Conservation (phyloP, 352 stramenopile species). For the Phytophthora fragariaefolia region DNA sequence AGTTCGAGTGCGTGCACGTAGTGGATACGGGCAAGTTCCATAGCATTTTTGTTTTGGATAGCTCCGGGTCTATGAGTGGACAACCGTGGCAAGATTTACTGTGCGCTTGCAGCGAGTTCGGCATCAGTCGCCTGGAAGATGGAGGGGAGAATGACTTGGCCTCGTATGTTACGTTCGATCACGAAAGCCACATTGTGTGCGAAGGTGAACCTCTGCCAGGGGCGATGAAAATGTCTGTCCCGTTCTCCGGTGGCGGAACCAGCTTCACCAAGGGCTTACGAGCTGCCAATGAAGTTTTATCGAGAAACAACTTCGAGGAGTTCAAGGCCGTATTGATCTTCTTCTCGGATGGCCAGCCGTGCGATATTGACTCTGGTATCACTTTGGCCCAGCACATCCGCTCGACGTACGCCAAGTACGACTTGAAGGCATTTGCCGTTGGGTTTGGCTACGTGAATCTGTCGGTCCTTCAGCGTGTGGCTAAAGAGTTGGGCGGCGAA, state of each 20-base stretch:
- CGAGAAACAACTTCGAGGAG: slow-evolving; percentile 52
- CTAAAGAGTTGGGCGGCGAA: slow-evolving; percentile 49
- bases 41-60: slow-evolving; percentile 49
- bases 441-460: slow-evolving; percentile 70
- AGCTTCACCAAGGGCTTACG: slow-evolving; percentile 47
- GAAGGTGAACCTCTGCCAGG: slow-evolving; percentile 23
- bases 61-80: slow-evolving; percentile 48
- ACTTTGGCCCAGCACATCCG: slow-evolving; percentile 55
- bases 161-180: slow-evolving; percentile 44
- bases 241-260: slow-evolving; percentile 45
- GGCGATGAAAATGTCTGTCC: slow-evolving; percentile 16
- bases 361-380: slow-evolving; percentile 39
- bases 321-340: slow-evolving; percentile 51
- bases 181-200: slow-evolving; percentile 20
- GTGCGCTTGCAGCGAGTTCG: slow-evolving; percentile 34
- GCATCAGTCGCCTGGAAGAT: slow-evolving; percentile 28
- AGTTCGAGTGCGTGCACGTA: slow-evolving; percentile 44
- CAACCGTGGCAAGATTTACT: slow-evolving; percentile 39
- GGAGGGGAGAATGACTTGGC: slow-evolving; percentile 37
- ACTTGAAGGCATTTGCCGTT: slow-evolving; percentile 61
- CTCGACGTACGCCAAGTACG: slow-evolving; percentile 55
- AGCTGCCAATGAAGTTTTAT: slow-evolving; percentile 62
- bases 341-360: slow-evolving; percentile 55
- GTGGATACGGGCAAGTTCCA: slow-evolving; percentile 36
- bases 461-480: slow-evolving; percentile 51